Evolutionary conservation across 441 rosid species (phyloP).

Genomic region (Brassica balearica): DNA sequence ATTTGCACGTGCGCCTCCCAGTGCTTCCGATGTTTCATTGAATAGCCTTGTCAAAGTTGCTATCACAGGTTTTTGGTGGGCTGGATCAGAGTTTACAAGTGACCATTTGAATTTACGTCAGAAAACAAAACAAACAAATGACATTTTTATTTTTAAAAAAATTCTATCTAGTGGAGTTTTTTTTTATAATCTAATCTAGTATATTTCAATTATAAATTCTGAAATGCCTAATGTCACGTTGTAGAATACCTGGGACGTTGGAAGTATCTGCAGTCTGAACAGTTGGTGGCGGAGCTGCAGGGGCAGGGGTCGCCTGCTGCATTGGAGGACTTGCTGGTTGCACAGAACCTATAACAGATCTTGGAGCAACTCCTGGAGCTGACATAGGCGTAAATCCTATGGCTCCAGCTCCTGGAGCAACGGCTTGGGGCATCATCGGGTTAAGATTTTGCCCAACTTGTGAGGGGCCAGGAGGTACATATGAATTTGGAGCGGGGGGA

Average conservation of each 20-base stretch:
- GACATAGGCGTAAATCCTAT: constrained; percentile 73
- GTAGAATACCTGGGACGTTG: constrained; percentile 20
- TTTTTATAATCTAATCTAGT: background rate
- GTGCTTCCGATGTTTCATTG: constrained; percentile 90
- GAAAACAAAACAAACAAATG: background rate
- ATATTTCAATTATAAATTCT: background rate
- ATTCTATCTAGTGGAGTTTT: background rate
- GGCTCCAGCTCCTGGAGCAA: constrained; percentile 61
- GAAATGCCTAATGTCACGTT: background rate
- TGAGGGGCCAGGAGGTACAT: constrained; percentile 55
- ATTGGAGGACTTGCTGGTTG: constrained; percentile 75
- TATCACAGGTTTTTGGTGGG: background rate
- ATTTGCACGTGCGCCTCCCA: constrained; percentile 84
- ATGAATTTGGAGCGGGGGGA: constrained; percentile 59
- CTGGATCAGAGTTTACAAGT: background rate
- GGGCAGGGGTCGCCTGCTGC: background rate
- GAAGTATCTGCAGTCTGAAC: background rate
- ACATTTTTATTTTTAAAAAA: no score
- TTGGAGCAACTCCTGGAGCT: constrained; percentile 62
- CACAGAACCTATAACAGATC: constrained; percentile 68
- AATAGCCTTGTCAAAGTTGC: constrained; percentile 47
- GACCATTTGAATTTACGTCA: background rate
- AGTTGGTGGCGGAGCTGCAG: background rate
- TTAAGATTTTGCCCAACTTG: constrained; percentile 64
- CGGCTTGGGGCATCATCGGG: constrained; percentile 61